phyloP scores from a whole-genome alignment of 1,139 yeast species.

The Suhomyces wounanorum region DNA sequence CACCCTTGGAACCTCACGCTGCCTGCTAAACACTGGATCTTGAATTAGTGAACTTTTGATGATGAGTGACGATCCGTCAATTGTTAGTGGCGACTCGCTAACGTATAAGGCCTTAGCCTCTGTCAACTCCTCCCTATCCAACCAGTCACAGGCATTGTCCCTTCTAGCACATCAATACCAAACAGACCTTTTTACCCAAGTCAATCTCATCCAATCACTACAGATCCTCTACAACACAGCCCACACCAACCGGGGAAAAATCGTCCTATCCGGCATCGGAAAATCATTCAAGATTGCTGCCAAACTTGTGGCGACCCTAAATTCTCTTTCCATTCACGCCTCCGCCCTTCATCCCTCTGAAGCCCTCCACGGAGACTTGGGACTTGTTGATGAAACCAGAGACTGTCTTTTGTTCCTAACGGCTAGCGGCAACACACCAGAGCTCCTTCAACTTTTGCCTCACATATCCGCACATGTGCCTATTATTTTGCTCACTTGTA shows the following conservation, averaged over 20 bases:
- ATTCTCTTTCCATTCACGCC: conserved; percentile 73
- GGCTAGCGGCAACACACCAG: conserved; percentile 85
- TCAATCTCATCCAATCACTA: conserved; percentile 53
- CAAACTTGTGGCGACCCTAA: conserved; percentile 79
- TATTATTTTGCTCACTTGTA: conserved; percentile 65
- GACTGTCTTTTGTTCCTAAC: conserved; percentile 72
- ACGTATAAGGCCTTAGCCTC: conserved; percentile 26
- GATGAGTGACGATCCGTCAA: background rate
- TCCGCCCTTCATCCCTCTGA: conserved; percentile 78
- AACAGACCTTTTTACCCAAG: conserved; percentile 44
- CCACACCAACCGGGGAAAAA: conserved; percentile 56
- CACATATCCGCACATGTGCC: conserved; percentile 59
- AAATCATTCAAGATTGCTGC: conserved; percentile 78
- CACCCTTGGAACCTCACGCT: no score
- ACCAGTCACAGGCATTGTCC: conserved; percentile 39
- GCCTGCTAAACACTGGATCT: background rate
- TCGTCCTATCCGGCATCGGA: conserved; percentile 81
- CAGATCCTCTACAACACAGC: conserved; percentile 53
- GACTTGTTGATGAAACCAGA: conserved; percentile 56
- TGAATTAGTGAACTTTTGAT: background rate
- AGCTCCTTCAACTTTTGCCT: conserved; percentile 58
- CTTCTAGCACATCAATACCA: conserved; percentile 34
- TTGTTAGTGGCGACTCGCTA: background rate
- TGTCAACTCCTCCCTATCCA: conserved; percentile 31
- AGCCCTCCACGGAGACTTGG: conserved; percentile 90